Evolutionary conservation across 495 filamentous ascomycete species (phyloP).

Genomic region (Aspergillus panamensis): DNA sequence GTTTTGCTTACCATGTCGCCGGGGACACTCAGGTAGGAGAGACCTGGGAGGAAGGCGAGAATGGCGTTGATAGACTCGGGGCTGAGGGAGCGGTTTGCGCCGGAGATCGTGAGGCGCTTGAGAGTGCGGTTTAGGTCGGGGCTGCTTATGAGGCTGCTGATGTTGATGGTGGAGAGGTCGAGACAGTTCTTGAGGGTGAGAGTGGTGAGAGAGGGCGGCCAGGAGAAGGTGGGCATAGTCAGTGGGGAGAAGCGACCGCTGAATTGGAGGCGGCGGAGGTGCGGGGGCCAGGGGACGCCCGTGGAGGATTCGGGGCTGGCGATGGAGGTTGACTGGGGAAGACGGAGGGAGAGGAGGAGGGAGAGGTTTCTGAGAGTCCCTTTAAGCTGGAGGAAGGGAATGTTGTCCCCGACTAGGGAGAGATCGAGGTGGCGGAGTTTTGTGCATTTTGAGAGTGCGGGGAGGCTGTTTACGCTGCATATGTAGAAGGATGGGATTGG

Average conservation of each 20-base stretch:
- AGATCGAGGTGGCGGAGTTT: constrained; percentile 56
- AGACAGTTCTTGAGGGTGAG: constrained; percentile 29
- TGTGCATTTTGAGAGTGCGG: constrained; percentile 59
- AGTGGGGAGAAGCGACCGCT: constrained; percentile 27
- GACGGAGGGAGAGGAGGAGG: constrained; percentile 47
- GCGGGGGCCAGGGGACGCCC: constrained; percentile 21
- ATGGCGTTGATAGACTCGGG: constrained; percentile 28
- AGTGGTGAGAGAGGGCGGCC: constrained; percentile 29
- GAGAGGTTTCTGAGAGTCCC: constrained; percentile 48
- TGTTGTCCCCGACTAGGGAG: constrained; percentile 52
- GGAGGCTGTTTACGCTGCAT: constrained; percentile 55
- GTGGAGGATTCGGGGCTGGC: constrained; percentile 13
- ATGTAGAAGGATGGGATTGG: neutral
- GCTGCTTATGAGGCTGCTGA: constrained; percentile 26
- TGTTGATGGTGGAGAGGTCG: constrained; percentile 25
- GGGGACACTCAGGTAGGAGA: constrained; percentile 30
- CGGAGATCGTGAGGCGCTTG: constrained; percentile 27
- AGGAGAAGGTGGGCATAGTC: constrained; percentile 26
- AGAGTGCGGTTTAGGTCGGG: constrained; percentile 21
- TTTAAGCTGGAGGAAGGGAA: constrained; percentile 51
- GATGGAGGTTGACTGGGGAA: constrained; percentile 52
- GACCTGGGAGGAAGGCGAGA: constrained; percentile 24
- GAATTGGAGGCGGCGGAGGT: constrained; percentile 24
- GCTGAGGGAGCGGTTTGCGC: constrained; percentile 26
- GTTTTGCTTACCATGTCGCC: constrained; percentile 29